phyloP scores from a whole-genome alignment of 768 basidiomycete species.

The Russula ochroleuca region DNA sequence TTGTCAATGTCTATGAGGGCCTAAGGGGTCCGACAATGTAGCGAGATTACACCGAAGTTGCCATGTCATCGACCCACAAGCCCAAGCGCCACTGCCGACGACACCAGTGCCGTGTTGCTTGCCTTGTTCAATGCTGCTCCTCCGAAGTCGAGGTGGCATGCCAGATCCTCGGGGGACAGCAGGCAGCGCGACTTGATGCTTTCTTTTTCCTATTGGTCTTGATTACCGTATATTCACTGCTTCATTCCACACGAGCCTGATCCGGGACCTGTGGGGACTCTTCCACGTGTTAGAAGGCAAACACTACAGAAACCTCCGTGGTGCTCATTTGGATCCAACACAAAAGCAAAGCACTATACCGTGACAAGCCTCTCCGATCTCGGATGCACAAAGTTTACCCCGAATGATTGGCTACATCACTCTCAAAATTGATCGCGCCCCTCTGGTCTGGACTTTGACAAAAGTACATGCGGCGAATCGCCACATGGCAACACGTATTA shows the following conservation, averaged over 20 bases:
- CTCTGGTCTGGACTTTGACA: not conserved
- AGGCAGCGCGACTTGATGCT: not conserved
- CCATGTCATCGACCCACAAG: slow-evolving; percentile 15
- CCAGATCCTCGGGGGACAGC: slow-evolving; percentile 6
- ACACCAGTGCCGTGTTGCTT: not conserved
- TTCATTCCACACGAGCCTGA: not conserved
- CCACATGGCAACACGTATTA: slow-evolving; percentile 6
- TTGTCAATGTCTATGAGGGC: not conserved
- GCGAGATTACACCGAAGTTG: slow-evolving; percentile 10
- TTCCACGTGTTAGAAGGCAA: not conserved
- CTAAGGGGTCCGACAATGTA: not conserved
- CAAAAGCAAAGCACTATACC: not conserved
- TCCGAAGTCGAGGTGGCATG: not conserved
- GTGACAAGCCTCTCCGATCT: not conserved
- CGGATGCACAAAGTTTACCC: not conserved
- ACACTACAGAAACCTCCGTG: not conserved
- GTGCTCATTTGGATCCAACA: not conserved
- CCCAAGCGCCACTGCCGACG: not conserved
- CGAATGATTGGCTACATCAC: not conserved
- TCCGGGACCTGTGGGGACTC: not conserved
- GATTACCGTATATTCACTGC: not conserved
- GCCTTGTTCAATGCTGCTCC: not conserved
- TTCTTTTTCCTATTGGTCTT: not conserved
- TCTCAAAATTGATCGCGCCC: not conserved
- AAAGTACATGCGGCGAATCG: not conserved